Evolutionary conservation across 2,329 filamentous ascomycete genomes (phyloP).

Genomic region (Paecilomyces sp.): DNA sequence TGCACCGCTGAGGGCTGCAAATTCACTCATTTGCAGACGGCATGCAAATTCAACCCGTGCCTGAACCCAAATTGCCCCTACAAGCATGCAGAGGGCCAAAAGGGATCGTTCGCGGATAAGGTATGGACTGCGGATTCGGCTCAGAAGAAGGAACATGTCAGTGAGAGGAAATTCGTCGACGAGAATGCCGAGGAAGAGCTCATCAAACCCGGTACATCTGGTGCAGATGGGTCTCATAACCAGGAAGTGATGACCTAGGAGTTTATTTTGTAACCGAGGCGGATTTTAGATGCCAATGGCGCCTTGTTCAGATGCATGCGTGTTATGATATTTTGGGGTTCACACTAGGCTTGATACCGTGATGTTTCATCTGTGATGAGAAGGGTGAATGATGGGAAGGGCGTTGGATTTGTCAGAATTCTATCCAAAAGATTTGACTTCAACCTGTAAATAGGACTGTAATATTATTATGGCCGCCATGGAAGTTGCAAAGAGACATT

Average conservation of each 20-base stretch:
- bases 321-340: background rate
- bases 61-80: constrained; percentile 81
- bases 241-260: constrained; percentile 26
- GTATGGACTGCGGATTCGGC: constrained; percentile 69
- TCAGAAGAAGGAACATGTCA: constrained; percentile 54
- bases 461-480: background rate
- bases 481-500: background rate
- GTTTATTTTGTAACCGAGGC: background rate
- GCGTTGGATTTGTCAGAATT: background rate
- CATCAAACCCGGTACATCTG: constrained; percentile 52
- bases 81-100: constrained; percentile 86
- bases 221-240: constrained; percentile 18
- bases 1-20: constrained; percentile 78
- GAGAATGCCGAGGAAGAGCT: constrained; percentile 61
- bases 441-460: background rate
- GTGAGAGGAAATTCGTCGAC: constrained; percentile 74
- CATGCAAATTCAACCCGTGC: constrained; percentile 89
- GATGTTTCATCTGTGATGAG: background rate
- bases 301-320: background rate
- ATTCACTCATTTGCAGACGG: constrained; percentile 76
- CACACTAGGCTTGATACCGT: background rate
- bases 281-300: background rate
- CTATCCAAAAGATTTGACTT: background rate
- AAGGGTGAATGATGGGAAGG: background rate
- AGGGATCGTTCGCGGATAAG: constrained; percentile 77